phyloP scores from a whole-genome alignment of 1,139 yeast species.

The Kurtzmaniella quercitrusa region DNA sequence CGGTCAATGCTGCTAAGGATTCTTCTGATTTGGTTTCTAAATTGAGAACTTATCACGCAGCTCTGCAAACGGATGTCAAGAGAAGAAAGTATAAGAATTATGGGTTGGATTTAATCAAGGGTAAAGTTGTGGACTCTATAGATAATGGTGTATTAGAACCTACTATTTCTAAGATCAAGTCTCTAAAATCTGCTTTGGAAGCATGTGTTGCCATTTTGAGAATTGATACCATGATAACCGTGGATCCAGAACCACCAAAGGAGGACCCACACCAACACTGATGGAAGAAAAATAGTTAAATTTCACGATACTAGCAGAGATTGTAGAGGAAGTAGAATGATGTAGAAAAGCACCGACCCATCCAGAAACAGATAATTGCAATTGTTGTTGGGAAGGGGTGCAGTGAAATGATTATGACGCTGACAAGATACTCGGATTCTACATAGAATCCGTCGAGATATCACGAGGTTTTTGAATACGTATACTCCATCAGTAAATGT shows the following conservation, averaged over 20 bases:
- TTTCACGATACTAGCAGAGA: conserved; percentile 1
- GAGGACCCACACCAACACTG: conserved; percentile 81
- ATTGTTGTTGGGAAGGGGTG: too few species aligned
- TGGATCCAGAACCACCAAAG: conserved; percentile 91
- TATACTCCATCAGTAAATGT: too few species aligned
- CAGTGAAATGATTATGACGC: too few species aligned
- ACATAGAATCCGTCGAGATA: too few species aligned
- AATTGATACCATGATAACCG: conserved; percentile 97
- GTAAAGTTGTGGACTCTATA: conserved; percentile 85
- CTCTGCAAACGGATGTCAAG: conserved; percentile 78
- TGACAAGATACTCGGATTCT: too few species aligned
- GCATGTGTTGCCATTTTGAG: conserved; percentile 97
- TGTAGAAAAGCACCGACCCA: too few species aligned
- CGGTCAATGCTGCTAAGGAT: conserved; percentile 97
- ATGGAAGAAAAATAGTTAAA: background rate
- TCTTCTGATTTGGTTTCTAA: conserved; percentile 92
- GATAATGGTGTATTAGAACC: conserved; percentile 92
- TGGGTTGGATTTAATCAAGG: conserved; percentile 88
- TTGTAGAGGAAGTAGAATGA: background rate
- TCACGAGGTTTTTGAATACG: too few species aligned
- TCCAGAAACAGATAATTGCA: too few species aligned
- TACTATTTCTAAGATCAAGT: conserved; percentile 84
- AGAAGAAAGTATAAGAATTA: conserved; percentile 82
- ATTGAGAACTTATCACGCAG: conserved; percentile 94
- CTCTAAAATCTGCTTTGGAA: conserved; percentile 92